phyloP scores from a whole-genome alignment of 75 land plant genomes.

The Selaginella moellendorffii region DNA sequence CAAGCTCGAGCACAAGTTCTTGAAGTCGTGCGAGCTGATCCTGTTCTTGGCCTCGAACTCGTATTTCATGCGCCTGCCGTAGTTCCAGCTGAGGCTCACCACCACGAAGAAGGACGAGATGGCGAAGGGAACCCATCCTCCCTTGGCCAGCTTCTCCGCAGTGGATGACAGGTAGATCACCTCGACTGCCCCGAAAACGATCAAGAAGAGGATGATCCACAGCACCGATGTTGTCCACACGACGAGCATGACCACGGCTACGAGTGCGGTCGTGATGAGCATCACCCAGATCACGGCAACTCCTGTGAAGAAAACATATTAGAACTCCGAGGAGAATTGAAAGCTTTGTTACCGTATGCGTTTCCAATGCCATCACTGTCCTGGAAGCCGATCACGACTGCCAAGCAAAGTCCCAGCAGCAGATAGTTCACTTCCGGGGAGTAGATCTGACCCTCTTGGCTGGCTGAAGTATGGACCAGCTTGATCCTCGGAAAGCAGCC shows the following conservation, averaged over 20 bases:
- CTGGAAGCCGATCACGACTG: slow-evolving; percentile 13
- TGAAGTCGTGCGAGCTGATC: slow-evolving; percentile 20
- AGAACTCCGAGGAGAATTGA: no score
- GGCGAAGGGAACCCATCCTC: slow-evolving; percentile 72
- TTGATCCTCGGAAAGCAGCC: slow-evolving; percentile 21
- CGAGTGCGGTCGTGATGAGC: slow-evolving; percentile 2
- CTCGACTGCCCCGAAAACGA: slow-evolving; percentile 35
- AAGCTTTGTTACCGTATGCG: slow-evolving; percentile 17
- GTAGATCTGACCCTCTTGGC: slow-evolving; percentile 17
- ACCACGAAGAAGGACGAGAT: slow-evolving; percentile 33
- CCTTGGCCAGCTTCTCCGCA: slow-evolving; percentile 41
- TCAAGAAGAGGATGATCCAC: slow-evolving; percentile 27
- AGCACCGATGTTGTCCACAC: slow-evolving; percentile 16
- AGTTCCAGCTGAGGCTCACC: slow-evolving; percentile 44
- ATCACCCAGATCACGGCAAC: slow-evolving; percentile 9
- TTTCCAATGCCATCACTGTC: slow-evolving; percentile 11
- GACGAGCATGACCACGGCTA: slow-evolving; percentile 2
- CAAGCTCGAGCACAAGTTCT: slow-evolving; percentile 20
- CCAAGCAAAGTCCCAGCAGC: slow-evolving; percentile 18
- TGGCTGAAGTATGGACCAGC: slow-evolving; percentile 19
- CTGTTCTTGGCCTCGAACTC: slow-evolving; percentile 40
- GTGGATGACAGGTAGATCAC: slow-evolving; percentile 45
- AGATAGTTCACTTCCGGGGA: slow-evolving; percentile 17
- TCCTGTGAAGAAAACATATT: not conserved
- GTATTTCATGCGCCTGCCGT: slow-evolving; percentile 37